Evolutionary conservation across 139 green algal species (phyloP).

Genomic region (Yamagishiella unicocca): DNA sequence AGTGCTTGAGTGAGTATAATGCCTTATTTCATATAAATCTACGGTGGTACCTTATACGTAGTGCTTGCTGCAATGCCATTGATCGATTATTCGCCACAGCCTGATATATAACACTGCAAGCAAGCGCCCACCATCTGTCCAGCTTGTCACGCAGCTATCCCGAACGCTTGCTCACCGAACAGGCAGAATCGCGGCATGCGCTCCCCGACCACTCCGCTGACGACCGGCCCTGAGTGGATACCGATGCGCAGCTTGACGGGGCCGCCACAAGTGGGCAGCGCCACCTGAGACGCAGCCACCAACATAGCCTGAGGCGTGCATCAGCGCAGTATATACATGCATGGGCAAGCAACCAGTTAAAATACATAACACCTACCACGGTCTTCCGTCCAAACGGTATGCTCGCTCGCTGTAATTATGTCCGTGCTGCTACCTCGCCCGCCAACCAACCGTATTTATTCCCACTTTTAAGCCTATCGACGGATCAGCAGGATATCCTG

Average conservation of each 20-base stretch:
- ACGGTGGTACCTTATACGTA: no score
- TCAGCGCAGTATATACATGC: background rate
- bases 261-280: background rate
- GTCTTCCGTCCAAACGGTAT: background rate
- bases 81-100: no score
- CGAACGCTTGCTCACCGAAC: conserved; percentile 14
- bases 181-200: conserved; percentile 17
- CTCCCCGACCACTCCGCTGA: no score
- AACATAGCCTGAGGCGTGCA: background rate
- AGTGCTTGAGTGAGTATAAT: background rate
- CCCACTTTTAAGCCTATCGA: no score
- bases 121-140: no score
- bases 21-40: no score
- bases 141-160: no score
- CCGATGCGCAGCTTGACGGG: background rate
- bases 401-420: no score
- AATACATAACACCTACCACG: background rate
- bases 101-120: no score
- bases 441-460: no score
- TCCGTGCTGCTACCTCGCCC: no score
- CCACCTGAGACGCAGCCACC: background rate
- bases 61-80: no score
- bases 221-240: background rate
- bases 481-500: background rate
- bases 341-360: background rate